A percentile compares a stretch with the other conserved stretches of the same genome.
These are phyloP conservation scores for Ormosia emarginata DNA, from an alignment of 306 rosid genomes.

Conservation along the genomic window DNA sequence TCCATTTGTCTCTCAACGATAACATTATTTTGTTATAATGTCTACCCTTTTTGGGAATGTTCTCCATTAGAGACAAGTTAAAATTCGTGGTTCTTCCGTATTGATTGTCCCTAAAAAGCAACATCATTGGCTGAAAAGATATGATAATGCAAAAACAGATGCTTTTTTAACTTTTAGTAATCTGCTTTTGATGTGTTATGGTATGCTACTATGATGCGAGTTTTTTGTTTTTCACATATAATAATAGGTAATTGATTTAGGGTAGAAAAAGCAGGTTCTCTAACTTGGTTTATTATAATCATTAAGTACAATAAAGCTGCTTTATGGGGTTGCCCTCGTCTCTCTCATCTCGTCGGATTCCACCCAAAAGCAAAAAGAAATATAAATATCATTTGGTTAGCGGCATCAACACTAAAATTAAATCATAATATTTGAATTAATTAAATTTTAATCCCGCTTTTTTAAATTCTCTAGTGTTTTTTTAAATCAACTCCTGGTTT, in stretches of 20 bases:
- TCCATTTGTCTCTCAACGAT: neutral
- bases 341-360: conserved; percentile 23
- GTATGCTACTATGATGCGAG: conserved; percentile 10
- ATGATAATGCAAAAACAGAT: conserved; percentile 25
- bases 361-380: conserved; percentile 9
- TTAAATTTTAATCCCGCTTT: neutral
- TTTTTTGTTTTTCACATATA: conserved; percentile 23
- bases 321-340: conserved; percentile 39
- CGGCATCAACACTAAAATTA: neutral
- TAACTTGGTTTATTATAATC: conserved; percentile 36
- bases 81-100: conserved; percentile 13
- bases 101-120: conserved; percentile 29
- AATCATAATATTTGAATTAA: neutral
- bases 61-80: conserved; percentile 27
- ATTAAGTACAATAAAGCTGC: conserved; percentile 47
- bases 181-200: conserved; percentile 11
- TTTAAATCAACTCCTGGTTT: neutral
- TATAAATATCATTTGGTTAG: neutral
- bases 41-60: conserved; percentile 34
- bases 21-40: conserved; percentile 48
- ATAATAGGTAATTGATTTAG: conserved; percentile 20
- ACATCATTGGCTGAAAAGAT: conserved; percentile 39
- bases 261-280: conserved; percentile 26
- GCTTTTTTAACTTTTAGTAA: conserved; percentile 10
- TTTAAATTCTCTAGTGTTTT: neutral